These are phyloP conservation scores for Exophiala sp. DNA, from an alignment of 2,329 filamentous ascomycete genomes.

Conservation along the genomic window DNA sequence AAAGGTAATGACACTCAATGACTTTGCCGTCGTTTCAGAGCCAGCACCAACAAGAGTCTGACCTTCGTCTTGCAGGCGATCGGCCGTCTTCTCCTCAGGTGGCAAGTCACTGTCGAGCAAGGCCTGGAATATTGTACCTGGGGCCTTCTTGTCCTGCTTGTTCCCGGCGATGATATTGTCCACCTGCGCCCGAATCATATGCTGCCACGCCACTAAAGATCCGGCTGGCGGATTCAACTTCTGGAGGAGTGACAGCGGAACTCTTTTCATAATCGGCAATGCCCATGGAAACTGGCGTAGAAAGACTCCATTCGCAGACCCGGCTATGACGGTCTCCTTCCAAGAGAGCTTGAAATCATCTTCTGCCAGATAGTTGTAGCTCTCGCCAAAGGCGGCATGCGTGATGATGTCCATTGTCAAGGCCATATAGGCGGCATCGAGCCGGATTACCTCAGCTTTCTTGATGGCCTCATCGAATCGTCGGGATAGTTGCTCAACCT, in stretches of 20 bases:
- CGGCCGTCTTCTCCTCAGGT: slow-evolving; percentile 33
- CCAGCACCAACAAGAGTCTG: slow-evolving; percentile 32
- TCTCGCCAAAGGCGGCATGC: slow-evolving; percentile 21
- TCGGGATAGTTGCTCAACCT: slow-evolving; percentile 26
- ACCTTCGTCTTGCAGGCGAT: slow-evolving; percentile 33
- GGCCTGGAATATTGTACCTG: slow-evolving; percentile 31
- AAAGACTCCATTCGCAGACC: slow-evolving; percentile 8
- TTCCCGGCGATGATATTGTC: slow-evolving; percentile 7
- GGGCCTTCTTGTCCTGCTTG: slow-evolving; percentile 5
- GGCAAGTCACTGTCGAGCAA: slow-evolving; percentile 31
- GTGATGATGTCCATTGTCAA: slow-evolving; percentile 30
- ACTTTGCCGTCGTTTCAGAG: slow-evolving; percentile 33
- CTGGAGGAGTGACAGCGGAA: slow-evolving; percentile 14
- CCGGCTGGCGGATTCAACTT: slow-evolving; percentile 10
- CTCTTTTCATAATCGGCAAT: slow-evolving; percentile 10
- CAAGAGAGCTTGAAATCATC: slow-evolving; percentile 9
- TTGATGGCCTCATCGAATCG: slow-evolving; percentile 15
- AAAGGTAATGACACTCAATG: slow-evolving; percentile 31
- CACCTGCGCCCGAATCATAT: slow-evolving; percentile 5
- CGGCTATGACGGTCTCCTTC: slow-evolving; percentile 8
- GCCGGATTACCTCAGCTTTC: slow-evolving; percentile 10
- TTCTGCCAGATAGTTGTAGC: slow-evolving; percentile 16
- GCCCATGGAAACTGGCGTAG: slow-evolving; percentile 18
- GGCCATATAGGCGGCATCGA: slow-evolving; percentile 34
- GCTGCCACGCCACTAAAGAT: slow-evolving; percentile 8